Base-by-base conservation (phyloP, 129 eudicot species). In the Apium graveolens region DNA sequence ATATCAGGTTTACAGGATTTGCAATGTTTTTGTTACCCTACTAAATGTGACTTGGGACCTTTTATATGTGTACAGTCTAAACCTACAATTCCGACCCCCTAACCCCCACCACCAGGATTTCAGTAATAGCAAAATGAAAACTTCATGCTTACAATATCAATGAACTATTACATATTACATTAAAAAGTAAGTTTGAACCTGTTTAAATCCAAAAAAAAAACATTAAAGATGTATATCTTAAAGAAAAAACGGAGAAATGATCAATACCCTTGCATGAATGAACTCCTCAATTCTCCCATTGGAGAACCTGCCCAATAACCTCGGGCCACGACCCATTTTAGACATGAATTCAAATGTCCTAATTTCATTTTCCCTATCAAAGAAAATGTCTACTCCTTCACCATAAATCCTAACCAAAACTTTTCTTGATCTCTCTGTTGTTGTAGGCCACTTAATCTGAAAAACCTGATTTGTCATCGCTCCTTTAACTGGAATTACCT, bases 391-490 rank as follows among this genome's bases (percentile, higher is more conserved):
- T 72, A 91, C 98, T 26, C 98, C 98, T 79, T 87, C 86, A 38
- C 98, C 98, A 71, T 89, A 94, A 18, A 94, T 85, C 89, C 98
- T 89, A 55, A 94, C 97, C 82, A 94, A 60, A 70, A 94, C 93
- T 78, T 90, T 91, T 73, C 96, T 77, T 24, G 96, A 89, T 63
- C 63, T 81, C 29, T 81, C 83, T 35, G 73, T 80, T 70, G 57
- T 85, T 18, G 89, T 83, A 16, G 96, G 90, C 98, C 98, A 93
- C 82, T 89, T 91, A 84, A 93, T 93, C 75, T 91, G 96, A 78
- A 89, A 93, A 31, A 93, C 97, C 84, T 89, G 84, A 84, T 93
- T 93, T 48, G 98, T 93, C 98, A 93, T 93, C 45, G 98, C 97
- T 7, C 98, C 98, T 80, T 91, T 93, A n/a, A 93, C 86, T 11